Evolutionary conservation across 2,329 filamentous ascomycete genomes (phyloP), one percentile per base, ranked within the genome.

Genomic region (Cladophialophora bantiana): DNA sequence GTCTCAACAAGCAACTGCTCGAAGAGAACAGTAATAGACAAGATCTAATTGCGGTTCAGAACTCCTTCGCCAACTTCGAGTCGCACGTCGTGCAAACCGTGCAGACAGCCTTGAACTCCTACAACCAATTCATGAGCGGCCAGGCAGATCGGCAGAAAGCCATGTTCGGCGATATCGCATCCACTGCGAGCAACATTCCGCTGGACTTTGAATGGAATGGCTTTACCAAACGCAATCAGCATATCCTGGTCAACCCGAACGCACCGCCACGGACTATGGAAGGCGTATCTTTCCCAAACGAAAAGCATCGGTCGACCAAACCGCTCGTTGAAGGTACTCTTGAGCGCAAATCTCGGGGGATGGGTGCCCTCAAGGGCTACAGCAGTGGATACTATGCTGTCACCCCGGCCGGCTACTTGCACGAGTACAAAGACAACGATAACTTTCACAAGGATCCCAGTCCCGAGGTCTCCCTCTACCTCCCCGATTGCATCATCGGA

Each of bases 381-480:
- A 89, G 88, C 70, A 87, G 91, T 0, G 88, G 87, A 64, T 97
- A 96, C 84, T 99, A 97, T 76, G 94, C 95, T 64, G 88, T 98
- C 56, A 96, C 93, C 0, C 91, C 93, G 0, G 87, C 91, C 65
- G 93, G 92, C 75, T 99, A 90, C 81, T 82, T 99, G 66, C 95
- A 99, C 81, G 94, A 97, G 79, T 99, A 96, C 85, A 96, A 96
- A 81, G 93, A 96, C 75, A 90, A 92, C 76, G 94, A 98, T 75
- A 85, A 89, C 74, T 85, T 87, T 75, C 81, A 81, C 65, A 84
- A 87, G 74, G 92, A 96, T 68, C 92, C 93, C 9, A 84, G 86
- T 64, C 94, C 95, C 0, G 94, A 99, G 77, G 83, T 95, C 48
- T 95, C 91, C 13, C 88, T 99, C 72, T 98, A 94, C 79, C 88